Evolutionary conservation across 1,284 basidiomycete species (phyloP).

Genomic region (Cutaneotrichosporon sp.): DNA sequence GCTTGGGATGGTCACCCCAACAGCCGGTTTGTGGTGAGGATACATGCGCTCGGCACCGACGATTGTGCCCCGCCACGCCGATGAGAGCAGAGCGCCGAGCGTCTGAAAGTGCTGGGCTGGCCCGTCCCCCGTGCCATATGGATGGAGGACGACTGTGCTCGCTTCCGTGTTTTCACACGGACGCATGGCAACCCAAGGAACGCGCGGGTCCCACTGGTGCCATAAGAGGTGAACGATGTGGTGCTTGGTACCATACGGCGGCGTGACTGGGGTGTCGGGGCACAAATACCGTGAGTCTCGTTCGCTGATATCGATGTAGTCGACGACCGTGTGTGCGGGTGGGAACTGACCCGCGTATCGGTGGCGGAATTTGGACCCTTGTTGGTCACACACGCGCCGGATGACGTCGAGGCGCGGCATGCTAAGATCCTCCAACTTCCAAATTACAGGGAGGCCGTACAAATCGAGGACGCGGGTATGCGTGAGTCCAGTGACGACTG

Average conservation of each 20-base stretch:
- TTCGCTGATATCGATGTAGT: background rate
- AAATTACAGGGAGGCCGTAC: background rate
- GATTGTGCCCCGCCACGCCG: background rate
- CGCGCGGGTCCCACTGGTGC: background rate
- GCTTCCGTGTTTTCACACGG: too few relatives aligned
- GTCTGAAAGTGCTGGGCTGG: background rate
- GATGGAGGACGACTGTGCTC: background rate
- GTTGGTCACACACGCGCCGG: background rate
- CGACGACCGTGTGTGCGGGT: background rate
- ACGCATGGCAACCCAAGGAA: too few relatives aligned
- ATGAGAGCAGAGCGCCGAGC: background rate
- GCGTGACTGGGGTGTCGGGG: background rate
- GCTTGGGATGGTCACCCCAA: background rate
- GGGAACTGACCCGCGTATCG: background rate
- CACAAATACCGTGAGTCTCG: background rate
- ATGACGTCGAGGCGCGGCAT: conserved; percentile 2
- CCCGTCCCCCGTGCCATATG: background rate
- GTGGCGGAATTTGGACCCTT: background rate
- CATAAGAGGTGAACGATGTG: background rate
- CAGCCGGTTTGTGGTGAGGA: too few relatives aligned
- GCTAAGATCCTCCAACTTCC: background rate
- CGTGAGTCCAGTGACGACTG: background rate
- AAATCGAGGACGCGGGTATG: conserved; percentile 2
- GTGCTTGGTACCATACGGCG: conserved; percentile 1
- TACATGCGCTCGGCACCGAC: background rate